Evolutionary conservation across 192 early-diverging fungal species (phyloP).

Genomic region (Chytriomyces sp.): DNA sequence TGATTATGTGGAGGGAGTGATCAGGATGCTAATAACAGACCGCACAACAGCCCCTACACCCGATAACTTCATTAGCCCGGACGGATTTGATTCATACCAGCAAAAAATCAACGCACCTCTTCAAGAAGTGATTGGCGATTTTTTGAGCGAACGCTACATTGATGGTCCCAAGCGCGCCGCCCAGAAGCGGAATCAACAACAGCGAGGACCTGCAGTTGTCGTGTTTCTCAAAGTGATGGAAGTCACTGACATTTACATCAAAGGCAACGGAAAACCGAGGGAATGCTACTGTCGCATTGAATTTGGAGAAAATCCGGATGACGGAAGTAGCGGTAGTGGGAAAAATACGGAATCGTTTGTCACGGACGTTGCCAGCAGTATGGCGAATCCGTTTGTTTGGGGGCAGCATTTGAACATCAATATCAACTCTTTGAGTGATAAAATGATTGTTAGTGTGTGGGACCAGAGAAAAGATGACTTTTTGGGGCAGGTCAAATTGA

Average conservation of each 20-base stretch:
- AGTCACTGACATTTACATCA: conserved; percentile 48
- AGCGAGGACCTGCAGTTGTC: neutral
- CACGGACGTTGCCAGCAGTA: conserved; percentile 46
- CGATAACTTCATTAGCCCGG: conserved; percentile 45
- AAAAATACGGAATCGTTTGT: conserved; percentile 37
- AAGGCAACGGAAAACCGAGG: conserved; percentile 49
- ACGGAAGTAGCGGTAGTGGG: neutral
- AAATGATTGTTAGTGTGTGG: conserved; percentile 51
- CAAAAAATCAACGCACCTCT: conserved; percentile 35
- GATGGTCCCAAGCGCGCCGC: neutral
- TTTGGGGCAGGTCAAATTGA: conserved; percentile 47
- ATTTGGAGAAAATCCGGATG: conserved; percentile 45
- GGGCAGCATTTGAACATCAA: conserved; percentile 50
- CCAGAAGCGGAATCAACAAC: neutral
- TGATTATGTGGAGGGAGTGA: conserved; percentile 50
- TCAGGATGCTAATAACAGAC: conserved; percentile 45
- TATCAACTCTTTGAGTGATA: conserved; percentile 39
- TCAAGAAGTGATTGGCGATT: conserved; percentile 47
- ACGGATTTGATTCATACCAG: conserved; percentile 47
- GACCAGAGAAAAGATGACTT: conserved; percentile 58
- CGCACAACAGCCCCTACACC: conserved; percentile 39
- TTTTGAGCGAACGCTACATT: conserved; percentile 45
- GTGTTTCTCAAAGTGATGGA: conserved; percentile 54
- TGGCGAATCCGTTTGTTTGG: conserved; percentile 50
- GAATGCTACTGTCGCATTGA: conserved; percentile 58